Evolutionary conservation across 108 stramenopile species (phyloP).

Genomic region (Cyclotella kingstonii): DNA sequence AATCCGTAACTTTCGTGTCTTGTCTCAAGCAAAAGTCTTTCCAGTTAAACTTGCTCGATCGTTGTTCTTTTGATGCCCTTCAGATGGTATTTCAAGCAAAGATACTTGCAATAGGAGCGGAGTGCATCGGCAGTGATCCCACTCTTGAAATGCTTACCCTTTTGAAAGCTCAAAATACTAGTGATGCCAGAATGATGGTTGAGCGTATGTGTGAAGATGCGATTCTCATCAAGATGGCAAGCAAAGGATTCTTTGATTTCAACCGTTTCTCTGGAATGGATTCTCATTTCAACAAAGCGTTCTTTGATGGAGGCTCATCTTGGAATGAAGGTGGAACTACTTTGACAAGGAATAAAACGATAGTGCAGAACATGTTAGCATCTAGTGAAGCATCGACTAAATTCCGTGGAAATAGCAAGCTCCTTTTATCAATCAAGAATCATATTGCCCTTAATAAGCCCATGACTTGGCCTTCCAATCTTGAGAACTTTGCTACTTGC

Average conservation of each 20-base stretch:
- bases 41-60: background rate
- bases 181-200: background rate
- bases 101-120: background rate
- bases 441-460: background rate
- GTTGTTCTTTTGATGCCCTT: background rate
- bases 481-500: background rate
- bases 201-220: constrained; percentile 1
- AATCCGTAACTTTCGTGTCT: background rate
- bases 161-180: background rate
- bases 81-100: background rate
- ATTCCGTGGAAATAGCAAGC: background rate
- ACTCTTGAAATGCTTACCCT: background rate
- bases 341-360: background rate
- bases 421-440: background rate
- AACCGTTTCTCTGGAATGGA: background rate
- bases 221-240: background rate
- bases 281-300: background rate
- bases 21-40: background rate
- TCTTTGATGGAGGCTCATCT: constrained; percentile 5
- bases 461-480: constrained; percentile 1
- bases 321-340: background rate
- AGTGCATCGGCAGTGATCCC: background rate
- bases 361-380: background rate
- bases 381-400: background rate
- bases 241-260: background rate